These are phyloP conservation scores for Lentinula detonsa DNA, from an alignment of 768 basidiomycete genomes.

Conservation along the genomic window DNA sequence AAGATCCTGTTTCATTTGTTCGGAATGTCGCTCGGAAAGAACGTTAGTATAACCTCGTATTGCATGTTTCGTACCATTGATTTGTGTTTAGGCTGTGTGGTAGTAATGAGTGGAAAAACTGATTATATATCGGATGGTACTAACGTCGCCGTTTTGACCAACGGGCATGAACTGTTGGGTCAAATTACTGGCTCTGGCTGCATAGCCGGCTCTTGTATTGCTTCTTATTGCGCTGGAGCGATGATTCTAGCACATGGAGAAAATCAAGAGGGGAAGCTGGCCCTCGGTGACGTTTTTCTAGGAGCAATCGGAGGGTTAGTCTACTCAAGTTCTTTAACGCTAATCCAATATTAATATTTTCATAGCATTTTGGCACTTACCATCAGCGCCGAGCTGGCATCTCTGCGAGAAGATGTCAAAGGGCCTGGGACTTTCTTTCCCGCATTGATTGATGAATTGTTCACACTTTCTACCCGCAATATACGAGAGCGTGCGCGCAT, in stretches of 20 bases:
- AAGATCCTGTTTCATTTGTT: constrained; percentile 68
- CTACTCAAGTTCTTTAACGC: neutral
- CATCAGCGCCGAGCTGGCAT: constrained; percentile 57
- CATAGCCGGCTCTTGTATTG: constrained; percentile 70
- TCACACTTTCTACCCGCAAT: constrained; percentile 25
- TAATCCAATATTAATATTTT: constrained; percentile 1
- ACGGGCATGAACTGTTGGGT: constrained; percentile 70
- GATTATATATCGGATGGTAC: constrained; percentile 86
- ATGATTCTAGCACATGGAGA: constrained; percentile 28
- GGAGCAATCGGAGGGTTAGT: constrained; percentile 75
- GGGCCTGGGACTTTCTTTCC: constrained; percentile 65
- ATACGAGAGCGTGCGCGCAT: constrained; percentile 26
- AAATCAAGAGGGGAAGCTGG: constrained; percentile 38
- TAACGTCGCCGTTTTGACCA: constrained; percentile 59
- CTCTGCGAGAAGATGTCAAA: constrained; percentile 37
- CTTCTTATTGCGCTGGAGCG: constrained; percentile 79
- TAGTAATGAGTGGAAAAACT: constrained; percentile 71
- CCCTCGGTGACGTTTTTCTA: constrained; percentile 71
- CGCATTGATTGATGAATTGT: constrained; percentile 57
- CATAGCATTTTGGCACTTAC: constrained; percentile 52
- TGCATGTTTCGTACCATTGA: neutral
- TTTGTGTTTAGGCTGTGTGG: constrained; percentile 55
- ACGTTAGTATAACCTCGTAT: constrained; percentile 39
- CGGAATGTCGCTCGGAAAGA: constrained; percentile 64
- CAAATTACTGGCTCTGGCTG: constrained; percentile 91